A percentile compares a stretch with the other conserved stretches of the same genome.
These are phyloP conservation scores for Halophytophthora batemanensis DNA, from an alignment of 352 stramenopile species.

Conservation along the genomic window DNA sequence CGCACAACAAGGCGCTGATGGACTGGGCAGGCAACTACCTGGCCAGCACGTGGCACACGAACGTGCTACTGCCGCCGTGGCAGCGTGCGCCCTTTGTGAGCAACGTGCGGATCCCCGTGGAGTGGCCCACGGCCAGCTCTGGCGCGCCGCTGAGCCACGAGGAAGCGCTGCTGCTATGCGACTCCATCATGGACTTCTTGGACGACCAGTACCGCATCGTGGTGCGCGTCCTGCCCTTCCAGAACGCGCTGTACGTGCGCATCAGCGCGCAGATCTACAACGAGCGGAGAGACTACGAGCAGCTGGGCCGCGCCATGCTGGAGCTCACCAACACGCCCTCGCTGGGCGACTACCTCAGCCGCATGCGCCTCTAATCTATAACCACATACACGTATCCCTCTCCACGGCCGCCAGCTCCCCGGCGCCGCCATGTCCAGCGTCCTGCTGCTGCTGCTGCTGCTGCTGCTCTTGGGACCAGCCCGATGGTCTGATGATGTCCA, in stretches of 20 bases:
- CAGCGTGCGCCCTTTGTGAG: constrained; percentile 81
- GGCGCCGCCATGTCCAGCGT: too few relatives aligned
- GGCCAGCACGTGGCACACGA: constrained; percentile 69
- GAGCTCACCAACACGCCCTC: constrained; percentile 68
- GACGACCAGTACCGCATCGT: constrained; percentile 70
- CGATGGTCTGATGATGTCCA: too few relatives aligned
- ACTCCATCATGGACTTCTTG: constrained; percentile 80
- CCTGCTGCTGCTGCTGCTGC: too few relatives aligned
- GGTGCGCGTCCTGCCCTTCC: constrained; percentile 66
- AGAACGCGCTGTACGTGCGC: constrained; percentile 66
- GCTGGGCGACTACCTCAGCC: constrained; percentile 58
- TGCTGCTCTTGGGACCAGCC: too few relatives aligned
- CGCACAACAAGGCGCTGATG: constrained; percentile 83
- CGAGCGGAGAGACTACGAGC: constrained; percentile 75
- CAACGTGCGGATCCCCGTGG: constrained; percentile 73
- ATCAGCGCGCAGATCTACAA: constrained; percentile 88
- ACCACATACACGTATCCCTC: too few relatives aligned
- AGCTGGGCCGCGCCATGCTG: constrained; percentile 65
- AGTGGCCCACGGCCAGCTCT: constrained; percentile 45
- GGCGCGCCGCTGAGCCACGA: constrained; percentile 54
- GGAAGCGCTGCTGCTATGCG: constrained; percentile 59
- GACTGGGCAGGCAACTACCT: constrained; percentile 80
- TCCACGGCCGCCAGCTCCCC: too few relatives aligned
- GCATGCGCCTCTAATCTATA: constrained; percentile 50
- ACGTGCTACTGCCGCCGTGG: constrained; percentile 66